Base-by-base conservation (phyloP, 768 basidiomycete genomes). In the Mycena crocata region DNA sequence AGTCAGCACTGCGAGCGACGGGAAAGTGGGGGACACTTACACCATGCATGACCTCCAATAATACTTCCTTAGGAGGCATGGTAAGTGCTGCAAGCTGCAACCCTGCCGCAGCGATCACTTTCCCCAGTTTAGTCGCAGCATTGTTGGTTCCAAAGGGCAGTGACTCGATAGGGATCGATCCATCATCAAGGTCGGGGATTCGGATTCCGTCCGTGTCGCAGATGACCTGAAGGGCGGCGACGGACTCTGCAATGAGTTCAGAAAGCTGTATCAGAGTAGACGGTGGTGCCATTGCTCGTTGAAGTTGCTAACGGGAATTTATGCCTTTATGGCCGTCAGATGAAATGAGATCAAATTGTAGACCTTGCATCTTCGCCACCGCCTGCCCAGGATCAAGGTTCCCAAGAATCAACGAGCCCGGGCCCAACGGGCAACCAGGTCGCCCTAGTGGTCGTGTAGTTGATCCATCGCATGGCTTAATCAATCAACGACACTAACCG, bases 21-120 rank as follows among this genome's bases (percentile, higher is more conserved):
- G 46, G 31, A 61, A 42, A n/a, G 51, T 59, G 64, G 45, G 51
- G 40, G 57, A 35, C 39, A 67, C 76, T 74, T 64, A 21, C 40
- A 63, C 24, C 79, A 73, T 49, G 78, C 75, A 61, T 49, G 28
- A 42, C 39, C 37, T 61, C 59, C 39, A 61, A 61, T 31, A 61
- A 37, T 28, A 31, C 37, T 19, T 61, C 59, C 30, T 50, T 49
- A 23, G 59, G 59, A 40, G 48, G 35, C 48, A 39, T 61, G 32
- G 59, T 61, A 40, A 61, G 59, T 15, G 75, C 75, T 17, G 69
- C 72, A 10, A 80, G 66, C 54, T 80, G 79, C 24, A 74, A 50
- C 5, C 74, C 76, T n/a, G 79, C 78, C 1, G 79, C 77, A 24
- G 72, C 72, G 37, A 75, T 76, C 28, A 74, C 62, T 39, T 64